Percentiles rank a stretch among this genome's conserved stretches.
Conservation (phyloP, 2,329 filamentous ascomycete species). For the Fonsecaea pugnacius region DNA sequence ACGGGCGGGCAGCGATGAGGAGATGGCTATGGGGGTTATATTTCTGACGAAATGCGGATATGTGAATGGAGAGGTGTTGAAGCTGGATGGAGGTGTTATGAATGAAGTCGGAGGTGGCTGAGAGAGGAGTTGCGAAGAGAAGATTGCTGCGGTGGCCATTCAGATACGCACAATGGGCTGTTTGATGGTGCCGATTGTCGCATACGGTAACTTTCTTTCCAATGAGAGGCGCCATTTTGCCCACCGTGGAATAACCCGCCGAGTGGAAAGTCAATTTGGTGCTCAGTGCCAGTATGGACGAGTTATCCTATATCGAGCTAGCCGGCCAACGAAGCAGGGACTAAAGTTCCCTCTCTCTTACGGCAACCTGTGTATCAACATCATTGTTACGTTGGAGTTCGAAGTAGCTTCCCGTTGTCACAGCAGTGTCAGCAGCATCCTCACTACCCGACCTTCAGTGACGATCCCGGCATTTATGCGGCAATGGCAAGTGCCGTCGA, state of each 20-base stretch:
- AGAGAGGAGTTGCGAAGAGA: background rate
- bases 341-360: background rate
- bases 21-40: constrained; percentile 67
- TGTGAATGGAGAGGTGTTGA: constrained; percentile 54
- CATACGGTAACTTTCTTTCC: background rate
- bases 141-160: background rate
- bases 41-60: constrained; percentile 54
- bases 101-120: constrained; percentile 36
- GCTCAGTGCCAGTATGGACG: too few relatives aligned
- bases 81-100: constrained; percentile 54
- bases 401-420: background rate
- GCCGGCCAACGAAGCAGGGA: background rate
- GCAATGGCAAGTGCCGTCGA: background rate
- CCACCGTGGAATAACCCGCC: too few relatives aligned
- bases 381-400: background rate
- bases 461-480: background rate
- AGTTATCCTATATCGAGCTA: background rate
- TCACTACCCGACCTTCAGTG: background rate
- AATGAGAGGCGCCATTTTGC: too few relatives aligned
- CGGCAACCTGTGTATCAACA: background rate
- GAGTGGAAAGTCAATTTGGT: too few relatives aligned
- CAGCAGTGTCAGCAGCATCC: background rate
- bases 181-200: background rate
- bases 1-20: constrained; percentile 64
- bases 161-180: background rate